Evolutionary conservation across 1,139 yeast species (phyloP).

Genomic region (Suhomyces maxii): DNA sequence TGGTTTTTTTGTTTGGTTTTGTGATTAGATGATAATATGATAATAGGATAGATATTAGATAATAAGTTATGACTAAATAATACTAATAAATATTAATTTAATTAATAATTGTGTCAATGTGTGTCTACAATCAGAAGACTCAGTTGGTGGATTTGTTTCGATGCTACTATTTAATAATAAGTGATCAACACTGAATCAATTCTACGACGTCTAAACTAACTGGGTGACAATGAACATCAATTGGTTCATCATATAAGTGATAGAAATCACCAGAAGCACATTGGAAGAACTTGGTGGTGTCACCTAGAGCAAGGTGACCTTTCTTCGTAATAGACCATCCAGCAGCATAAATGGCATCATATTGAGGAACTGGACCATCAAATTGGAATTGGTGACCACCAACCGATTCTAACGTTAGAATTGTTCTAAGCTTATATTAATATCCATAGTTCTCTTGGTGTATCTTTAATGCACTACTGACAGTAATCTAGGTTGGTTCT

Average conservation of each 20-base stretch:
- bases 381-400: slow-evolving; percentile 46
- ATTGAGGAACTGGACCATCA: slow-evolving; percentile 48
- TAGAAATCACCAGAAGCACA: slow-evolving; percentile 47
- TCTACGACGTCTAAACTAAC: slow-evolving; percentile 39
- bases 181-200: slow-evolving; percentile 28
- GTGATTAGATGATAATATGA: too few species aligned
- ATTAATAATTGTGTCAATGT: neutral
- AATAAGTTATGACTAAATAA: too few species aligned
- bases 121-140: too few species aligned
- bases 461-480: too few species aligned
- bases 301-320: slow-evolving; percentile 41
- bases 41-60: too few species aligned
- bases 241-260: slow-evolving; percentile 37
- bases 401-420: slow-evolving; percentile 37
- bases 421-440: too few species aligned
- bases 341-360: slow-evolving; percentile 42
- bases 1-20: too few species aligned
- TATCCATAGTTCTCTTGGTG: too few species aligned
- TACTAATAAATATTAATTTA: neutral
- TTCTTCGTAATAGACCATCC: slow-evolving; percentile 43
- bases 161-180: neutral
- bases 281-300: slow-evolving; percentile 34
- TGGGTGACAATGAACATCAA: slow-evolving; percentile 37
- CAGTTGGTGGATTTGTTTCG: too few species aligned
- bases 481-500: too few species aligned